Percentiles rank a stretch among this genome's conserved stretches.
phyloP scores from a whole-genome alignment of 139 green algal genomes.

The Chlorella sp. region DNA sequence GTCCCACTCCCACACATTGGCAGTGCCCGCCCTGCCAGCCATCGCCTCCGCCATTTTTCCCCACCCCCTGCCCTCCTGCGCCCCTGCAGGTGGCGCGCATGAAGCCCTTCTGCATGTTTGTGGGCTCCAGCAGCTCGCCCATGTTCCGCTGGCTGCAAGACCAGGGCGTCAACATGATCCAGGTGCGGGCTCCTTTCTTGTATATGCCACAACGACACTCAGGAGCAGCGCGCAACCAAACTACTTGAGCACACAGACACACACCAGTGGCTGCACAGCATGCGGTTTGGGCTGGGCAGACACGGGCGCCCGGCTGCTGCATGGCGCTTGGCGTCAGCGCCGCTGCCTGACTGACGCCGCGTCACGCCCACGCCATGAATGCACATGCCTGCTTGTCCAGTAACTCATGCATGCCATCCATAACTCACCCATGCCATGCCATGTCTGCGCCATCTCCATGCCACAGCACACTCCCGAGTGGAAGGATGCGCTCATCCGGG shows the following conservation, averaged over 20 bases:
- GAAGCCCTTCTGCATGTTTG: slow-evolving; percentile 31
- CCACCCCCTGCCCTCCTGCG: no score
- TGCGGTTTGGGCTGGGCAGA: no score
- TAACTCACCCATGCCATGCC: background rate
- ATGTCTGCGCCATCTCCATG: background rate
- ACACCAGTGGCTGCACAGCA: no score
- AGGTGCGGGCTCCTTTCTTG: background rate
- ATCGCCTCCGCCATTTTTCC: no score
- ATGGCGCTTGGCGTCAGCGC: no score
- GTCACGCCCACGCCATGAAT: no score
- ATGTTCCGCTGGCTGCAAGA: slow-evolving; percentile 16
- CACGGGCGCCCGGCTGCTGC: no score
- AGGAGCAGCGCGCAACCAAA: background rate
- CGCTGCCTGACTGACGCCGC: no score
- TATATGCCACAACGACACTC: background rate
- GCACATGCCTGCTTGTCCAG: background rate
- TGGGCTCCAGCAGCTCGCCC: background rate
- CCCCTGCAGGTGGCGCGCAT: slow-evolving; percentile 8
- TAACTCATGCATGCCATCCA: background rate
- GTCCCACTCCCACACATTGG: no score
- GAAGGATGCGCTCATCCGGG: slow-evolving; percentile 1
- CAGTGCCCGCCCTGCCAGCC: no score
- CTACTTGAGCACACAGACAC: background rate
- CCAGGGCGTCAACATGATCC: slow-evolving; percentile 13
- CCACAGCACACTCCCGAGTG: slow-evolving; percentile 8